These are phyloP conservation scores for Xylariaceae sp. DNA, from an alignment of 2,329 filamentous ascomycete species.

Conservation along the genomic window DNA sequence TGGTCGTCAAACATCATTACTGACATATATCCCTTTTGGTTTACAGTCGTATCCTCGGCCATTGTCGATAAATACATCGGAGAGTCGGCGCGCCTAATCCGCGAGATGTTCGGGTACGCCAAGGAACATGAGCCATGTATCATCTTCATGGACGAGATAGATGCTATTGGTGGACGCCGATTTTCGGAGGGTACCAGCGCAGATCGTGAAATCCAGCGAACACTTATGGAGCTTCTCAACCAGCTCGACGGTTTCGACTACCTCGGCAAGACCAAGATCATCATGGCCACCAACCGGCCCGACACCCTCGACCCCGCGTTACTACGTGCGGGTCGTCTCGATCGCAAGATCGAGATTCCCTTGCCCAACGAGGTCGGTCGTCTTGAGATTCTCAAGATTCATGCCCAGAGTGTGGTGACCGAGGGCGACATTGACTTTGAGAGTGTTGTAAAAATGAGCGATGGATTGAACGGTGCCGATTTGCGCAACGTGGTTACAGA, in stretches of 20 bases:
- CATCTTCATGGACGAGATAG: conserved; percentile 99
- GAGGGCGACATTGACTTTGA: conserved; percentile 98
- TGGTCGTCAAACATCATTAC: conserved; percentile 1
- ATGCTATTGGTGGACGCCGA: conserved; percentile 91
- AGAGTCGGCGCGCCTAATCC: conserved; percentile 92
- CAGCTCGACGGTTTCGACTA: conserved; percentile 99
- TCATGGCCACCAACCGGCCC: conserved; percentile 98
- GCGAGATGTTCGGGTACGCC: conserved; percentile 99
- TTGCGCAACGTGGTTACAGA: conserved; percentile 96
- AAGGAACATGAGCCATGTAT: conserved; percentile 99
- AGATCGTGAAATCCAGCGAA: conserved; percentile 96
- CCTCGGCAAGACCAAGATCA: conserved; percentile 98
- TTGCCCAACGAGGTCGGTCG: conserved; percentile 95
- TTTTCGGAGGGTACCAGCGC: conserved; percentile 97
- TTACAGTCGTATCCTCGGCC: conserved; percentile 86
- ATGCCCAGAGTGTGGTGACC: conserved; percentile 75
- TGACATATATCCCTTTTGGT: conserved; percentile 10
- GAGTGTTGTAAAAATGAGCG: conserved; percentile 99
- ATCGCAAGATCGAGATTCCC: conserved; percentile 97
- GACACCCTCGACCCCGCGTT: conserved; percentile 93
- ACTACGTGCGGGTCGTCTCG: conserved; percentile 84
- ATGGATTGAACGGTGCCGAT: conserved; percentile 95
- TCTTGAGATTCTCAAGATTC: conserved; percentile 97
- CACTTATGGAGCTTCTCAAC: conserved; percentile 96
- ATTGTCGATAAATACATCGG: conserved; percentile 99